Conservation (phyloP, 768 basidiomycete genomes). For the Leccinum obscurum region DNA sequence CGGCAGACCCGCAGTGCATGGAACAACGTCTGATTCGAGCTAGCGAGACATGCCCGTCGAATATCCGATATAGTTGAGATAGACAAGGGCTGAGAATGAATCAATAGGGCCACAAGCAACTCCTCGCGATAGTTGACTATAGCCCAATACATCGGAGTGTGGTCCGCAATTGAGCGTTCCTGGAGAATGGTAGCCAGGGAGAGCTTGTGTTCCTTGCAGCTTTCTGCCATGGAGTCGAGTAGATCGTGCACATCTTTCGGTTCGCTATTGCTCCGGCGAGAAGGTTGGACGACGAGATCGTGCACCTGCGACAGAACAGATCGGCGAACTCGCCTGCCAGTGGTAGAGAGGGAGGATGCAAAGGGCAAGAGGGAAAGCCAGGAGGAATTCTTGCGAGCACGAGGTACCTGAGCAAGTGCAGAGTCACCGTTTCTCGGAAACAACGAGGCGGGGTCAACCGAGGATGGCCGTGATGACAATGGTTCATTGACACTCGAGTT, state of each 20-base stretch:
- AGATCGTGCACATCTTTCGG: slow-evolving; percentile 35
- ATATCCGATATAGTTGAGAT: slow-evolving; percentile 55
- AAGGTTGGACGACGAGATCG: slow-evolving; percentile 43
- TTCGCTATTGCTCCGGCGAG: background rate
- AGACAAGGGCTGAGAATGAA: slow-evolving; percentile 45
- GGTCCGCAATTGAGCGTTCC: slow-evolving; percentile 22
- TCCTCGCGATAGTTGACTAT: slow-evolving; percentile 36
- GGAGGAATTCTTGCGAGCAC: slow-evolving; percentile 13
- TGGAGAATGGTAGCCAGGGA: slow-evolving; percentile 34
- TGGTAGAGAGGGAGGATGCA: slow-evolving; percentile 26
- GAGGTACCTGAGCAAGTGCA: background rate
- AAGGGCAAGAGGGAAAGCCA: slow-evolving; percentile 35
- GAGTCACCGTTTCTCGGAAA: background rate
- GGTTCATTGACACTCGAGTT: background rate
- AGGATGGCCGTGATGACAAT: background rate
- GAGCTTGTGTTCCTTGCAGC: slow-evolving; percentile 52
- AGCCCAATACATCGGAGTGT: slow-evolving; percentile 35
- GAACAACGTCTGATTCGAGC: slow-evolving; percentile 29
- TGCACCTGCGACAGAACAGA: slow-evolving; percentile 54
- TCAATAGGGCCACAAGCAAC: slow-evolving; percentile 52
- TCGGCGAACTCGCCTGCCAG: slow-evolving; percentile 44
- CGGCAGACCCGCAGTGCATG: slow-evolving; percentile 26
- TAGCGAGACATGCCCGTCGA: slow-evolving; percentile 59
- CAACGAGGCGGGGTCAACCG: background rate
- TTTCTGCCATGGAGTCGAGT: slow-evolving; percentile 60